Base-by-base conservation (phyloP, 345 rosid genomes). In the Aurinia saxatilis region DNA sequence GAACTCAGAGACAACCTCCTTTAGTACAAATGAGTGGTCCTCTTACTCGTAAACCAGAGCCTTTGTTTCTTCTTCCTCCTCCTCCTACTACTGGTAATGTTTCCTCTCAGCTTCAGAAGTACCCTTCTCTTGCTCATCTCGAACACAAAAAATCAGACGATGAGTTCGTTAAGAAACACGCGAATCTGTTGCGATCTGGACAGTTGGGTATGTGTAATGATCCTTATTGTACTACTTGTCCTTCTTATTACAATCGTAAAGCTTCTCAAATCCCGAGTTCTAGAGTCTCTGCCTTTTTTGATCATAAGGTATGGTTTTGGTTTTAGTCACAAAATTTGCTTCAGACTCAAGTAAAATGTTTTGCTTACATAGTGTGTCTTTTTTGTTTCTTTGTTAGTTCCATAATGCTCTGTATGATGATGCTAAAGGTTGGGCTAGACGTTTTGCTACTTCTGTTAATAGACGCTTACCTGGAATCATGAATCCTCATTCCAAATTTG, bases 201-300 rank as follows among this genome's bases (percentile, higher is more conserved):
- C 88, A 78, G 44, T 54, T 85, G 52, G 96, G 98, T 5, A 73
- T 81, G 88, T 92, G 98, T 66, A 79, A 78, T 73, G 91, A 87
- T 79, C 98, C 95, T 61, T 92, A 89, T 64, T 89, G 96, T 75
- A 92, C 96, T 13, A 85, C 86, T 59, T 92, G 98, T 47, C 98
- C 95, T 29, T 71, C 85, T 17, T 77, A 67, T 57, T 85, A 84
- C 81, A 78, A 75, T 60, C 53, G 56, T 37, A 76, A 76, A 65
- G 65, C 77, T 42, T 62, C 66, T 17, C 75, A 67, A 21, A 68
- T 66, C n/a, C 81, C 66, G 12, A 21, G 35, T 50, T 67, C 81
- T 25, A 83, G 54, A 61, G 51, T 73, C 57, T 83, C 90, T 3
- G 58, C 77, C 31, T 50, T 78, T 54, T 83, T 82, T 71, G 95